Conservation (phyloP, 306 rosid genomes). For the Corylus americana region DNA sequence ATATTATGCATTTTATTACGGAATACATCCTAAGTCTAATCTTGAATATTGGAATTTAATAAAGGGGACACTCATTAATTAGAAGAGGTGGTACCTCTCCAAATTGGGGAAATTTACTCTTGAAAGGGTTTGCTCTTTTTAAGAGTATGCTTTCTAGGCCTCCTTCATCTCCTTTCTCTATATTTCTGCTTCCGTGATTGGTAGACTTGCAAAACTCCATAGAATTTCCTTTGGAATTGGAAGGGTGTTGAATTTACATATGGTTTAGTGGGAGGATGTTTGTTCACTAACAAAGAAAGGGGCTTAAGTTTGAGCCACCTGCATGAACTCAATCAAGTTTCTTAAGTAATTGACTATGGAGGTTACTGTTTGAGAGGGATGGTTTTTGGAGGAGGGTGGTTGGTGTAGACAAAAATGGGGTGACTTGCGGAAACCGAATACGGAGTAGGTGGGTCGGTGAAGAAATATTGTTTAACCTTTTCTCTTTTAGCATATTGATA, state of each 20-base stretch:
- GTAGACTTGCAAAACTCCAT: background rate
- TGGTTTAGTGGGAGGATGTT: background rate
- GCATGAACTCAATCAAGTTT: background rate
- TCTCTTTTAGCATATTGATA: background rate
- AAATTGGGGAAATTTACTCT: background rate
- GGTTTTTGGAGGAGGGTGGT: background rate
- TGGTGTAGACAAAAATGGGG: background rate
- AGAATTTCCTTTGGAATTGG: background rate
- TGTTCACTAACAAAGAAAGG: background rate
- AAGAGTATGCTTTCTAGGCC: background rate
- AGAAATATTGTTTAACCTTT: background rate
- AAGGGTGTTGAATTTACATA: background rate
- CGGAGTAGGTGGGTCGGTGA: background rate
- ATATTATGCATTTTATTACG: background rate
- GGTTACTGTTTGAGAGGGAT: background rate
- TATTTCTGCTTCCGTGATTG: background rate
- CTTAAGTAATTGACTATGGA: background rate
- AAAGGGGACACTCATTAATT: background rate
- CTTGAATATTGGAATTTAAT: background rate
- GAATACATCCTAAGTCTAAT: background rate
- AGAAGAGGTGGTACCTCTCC: background rate
- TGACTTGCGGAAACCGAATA: background rate
- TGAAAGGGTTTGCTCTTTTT: background rate
- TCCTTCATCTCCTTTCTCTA: background rate
- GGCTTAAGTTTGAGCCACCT: background rate